Evolutionary conservation across 371 early-diverging fungal species (phyloP).

Genomic region (Apophysomyces variabilis): DNA sequence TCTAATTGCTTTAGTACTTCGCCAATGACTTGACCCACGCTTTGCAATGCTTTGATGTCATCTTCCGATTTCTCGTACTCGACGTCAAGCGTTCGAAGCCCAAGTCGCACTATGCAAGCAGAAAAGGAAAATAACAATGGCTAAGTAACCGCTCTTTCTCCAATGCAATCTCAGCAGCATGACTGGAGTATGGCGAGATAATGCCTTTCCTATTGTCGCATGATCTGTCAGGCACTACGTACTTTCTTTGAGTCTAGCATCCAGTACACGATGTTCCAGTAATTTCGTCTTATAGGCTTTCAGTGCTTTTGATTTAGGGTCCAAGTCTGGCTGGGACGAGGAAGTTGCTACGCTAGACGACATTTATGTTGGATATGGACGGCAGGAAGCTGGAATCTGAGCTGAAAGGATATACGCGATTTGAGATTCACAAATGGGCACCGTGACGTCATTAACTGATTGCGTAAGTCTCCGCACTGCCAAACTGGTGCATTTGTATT

Average conservation of each 20-base stretch:
- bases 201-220: neutral
- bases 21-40: slow-evolving; percentile 99
- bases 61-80: slow-evolving; percentile 97
- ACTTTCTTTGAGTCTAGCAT: slow-evolving; percentile 95
- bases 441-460: no score
- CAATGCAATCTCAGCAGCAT: no score
- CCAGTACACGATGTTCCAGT: slow-evolving; percentile 92
- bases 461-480: no score
- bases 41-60: slow-evolving; percentile 98
- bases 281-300: slow-evolving; percentile 86
- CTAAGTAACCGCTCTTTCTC: no score
- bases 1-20: slow-evolving; percentile 98
- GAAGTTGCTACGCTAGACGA: slow-evolving; percentile 29
- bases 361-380: slow-evolving; percentile 17
- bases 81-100: slow-evolving; percentile 81
- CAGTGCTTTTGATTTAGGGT: slow-evolving; percentile 73
- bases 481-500: no score
- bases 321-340: slow-evolving; percentile 43
- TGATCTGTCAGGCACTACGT: slow-evolving; percentile 23
- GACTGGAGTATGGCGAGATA: neutral
- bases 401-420: no score
- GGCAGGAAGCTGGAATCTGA: neutral
- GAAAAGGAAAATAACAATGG: no score
- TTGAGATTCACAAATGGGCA: no score
- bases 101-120: slow-evolving; percentile 78